Percentiles rank a stretch among this genome's conserved stretches.
Evolutionary conservation across 495 filamentous ascomycete species (phyloP).

Genomic region (Neurospora sp.): DNA sequence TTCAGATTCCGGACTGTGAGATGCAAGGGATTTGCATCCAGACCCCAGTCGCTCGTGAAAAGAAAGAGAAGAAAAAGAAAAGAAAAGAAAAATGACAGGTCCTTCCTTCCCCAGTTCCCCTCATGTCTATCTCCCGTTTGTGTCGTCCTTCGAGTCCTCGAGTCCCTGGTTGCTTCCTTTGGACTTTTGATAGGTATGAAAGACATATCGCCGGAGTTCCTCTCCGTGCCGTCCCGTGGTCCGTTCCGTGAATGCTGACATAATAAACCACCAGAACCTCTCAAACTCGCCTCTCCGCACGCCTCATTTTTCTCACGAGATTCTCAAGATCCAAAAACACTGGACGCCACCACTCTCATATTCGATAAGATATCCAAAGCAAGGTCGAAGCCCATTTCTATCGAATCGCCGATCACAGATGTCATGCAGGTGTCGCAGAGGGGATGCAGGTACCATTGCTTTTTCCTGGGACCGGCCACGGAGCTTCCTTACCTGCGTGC

Average conservation of each 20-base stretch:
- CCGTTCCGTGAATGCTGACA: neutral
- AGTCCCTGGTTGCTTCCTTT: neutral
- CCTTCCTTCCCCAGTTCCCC: neutral
- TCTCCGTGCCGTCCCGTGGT: neutral
- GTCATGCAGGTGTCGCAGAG: neutral
- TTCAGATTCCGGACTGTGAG: neutral
- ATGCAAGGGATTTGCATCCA: neutral
- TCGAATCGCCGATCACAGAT: neutral
- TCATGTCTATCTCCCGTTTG: neutral
- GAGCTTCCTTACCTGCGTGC: neutral
- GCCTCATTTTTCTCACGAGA: neutral
- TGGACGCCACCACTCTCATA: neutral
- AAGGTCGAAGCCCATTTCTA: neutral
- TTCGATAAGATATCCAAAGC: neutral
- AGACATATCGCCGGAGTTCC: neutral
- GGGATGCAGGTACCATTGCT: neutral
- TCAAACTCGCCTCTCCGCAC: neutral
- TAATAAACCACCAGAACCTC: neutral
- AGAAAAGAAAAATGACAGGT: neutral
- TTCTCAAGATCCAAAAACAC: neutral
- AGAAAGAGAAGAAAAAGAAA: neutral
- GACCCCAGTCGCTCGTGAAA: neutral
- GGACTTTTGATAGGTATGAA: neutral
- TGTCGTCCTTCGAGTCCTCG: neutral
- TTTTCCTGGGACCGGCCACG: neutral